phyloP scores from a whole-genome alignment of 169 alveolate genomes.

The Pseudocohnilembus persalinus region DNA sequence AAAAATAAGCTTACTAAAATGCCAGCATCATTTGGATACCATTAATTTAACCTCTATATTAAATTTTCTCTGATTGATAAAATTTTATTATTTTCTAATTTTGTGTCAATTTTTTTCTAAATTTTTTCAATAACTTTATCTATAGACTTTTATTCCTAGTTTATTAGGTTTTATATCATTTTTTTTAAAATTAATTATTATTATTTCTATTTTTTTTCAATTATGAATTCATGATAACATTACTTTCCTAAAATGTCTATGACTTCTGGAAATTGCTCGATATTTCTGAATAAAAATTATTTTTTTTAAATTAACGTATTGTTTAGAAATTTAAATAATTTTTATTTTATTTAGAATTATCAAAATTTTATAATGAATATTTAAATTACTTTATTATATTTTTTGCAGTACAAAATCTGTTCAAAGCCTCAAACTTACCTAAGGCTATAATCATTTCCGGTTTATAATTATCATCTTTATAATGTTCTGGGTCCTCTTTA shows the following conservation, averaged over 20 bases:
- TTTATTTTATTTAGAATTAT: no score
- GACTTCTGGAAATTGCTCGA: conserved; percentile 20
- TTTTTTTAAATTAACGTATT: no score
- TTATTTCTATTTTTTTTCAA: neutral
- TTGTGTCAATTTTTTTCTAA: neutral
- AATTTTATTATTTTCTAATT: neutral
- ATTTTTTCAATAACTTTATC: neutral
- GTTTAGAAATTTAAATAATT: neutral
- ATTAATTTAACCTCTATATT: neutral
- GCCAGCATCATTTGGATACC: conserved; percentile 82
- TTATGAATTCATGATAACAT: no score
- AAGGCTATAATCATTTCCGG: conserved; percentile 93
- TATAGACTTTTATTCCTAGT: neutral
- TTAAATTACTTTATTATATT: conserved; percentile 41
- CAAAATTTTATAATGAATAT: no score
- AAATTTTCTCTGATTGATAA: neutral
- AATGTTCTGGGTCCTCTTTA: conserved; percentile 74
- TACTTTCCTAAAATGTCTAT: neutral
- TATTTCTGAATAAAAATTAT: neutral
- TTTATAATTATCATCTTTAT: conserved; percentile 91
- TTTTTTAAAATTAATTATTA: no score
- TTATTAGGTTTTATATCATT: no score
- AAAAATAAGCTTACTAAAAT: conserved; percentile 85
- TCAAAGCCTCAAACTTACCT: conserved; percentile 80
- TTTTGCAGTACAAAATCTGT: conserved; percentile 76